phyloP scores from a whole-genome alignment of 306 rosid species.

The Pueraria montana region DNA sequence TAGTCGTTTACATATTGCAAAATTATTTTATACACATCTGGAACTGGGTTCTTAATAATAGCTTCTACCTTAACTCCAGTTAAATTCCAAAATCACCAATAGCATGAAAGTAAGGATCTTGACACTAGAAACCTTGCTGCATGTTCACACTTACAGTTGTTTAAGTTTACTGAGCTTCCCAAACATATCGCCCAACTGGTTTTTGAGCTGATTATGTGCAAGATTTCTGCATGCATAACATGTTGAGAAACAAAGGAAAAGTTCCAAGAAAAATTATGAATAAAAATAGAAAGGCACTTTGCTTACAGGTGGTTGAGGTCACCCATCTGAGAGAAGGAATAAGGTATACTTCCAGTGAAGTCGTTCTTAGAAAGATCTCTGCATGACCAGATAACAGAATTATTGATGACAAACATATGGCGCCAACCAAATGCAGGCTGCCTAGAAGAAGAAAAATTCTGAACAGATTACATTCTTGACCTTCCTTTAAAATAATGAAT shows the following conservation, averaged over 20 bases:
- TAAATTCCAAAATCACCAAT: slow-evolving; percentile 34
- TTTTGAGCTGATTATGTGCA: slow-evolving; percentile 74
- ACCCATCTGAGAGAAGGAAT: slow-evolving; percentile 77
- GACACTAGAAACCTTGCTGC: slow-evolving; percentile 4
- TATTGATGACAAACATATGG: slow-evolving; percentile 30
- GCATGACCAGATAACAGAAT: slow-evolving; percentile 44
- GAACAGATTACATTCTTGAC: neutral
- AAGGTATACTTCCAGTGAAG: slow-evolving; percentile 78
- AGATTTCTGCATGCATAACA: slow-evolving; percentile 70
- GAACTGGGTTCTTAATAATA: slow-evolving; percentile 19
- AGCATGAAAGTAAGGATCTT: slow-evolving; percentile 14
- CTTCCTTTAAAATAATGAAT: slow-evolving; percentile 31
- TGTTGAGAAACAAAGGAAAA: slow-evolving; percentile 40
- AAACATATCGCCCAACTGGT: slow-evolving; percentile 82
- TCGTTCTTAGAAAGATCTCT: slow-evolving; percentile 86
- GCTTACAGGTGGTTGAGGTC: slow-evolving; percentile 73
- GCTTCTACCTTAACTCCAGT: slow-evolving; percentile 35
- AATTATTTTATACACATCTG: slow-evolving; percentile 3
- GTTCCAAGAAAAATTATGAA: neutral
- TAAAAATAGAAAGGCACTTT: slow-evolving; percentile 20
- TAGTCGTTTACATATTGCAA: too few relatives aligned
- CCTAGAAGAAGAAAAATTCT: neutral
- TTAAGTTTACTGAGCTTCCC: slow-evolving; percentile 73
- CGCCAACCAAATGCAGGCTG: slow-evolving; percentile 18
- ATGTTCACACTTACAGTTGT: slow-evolving; percentile 66